phyloP scores from a whole-genome alignment of 495 filamentous ascomycete species.

The Podospora comata region DNA sequence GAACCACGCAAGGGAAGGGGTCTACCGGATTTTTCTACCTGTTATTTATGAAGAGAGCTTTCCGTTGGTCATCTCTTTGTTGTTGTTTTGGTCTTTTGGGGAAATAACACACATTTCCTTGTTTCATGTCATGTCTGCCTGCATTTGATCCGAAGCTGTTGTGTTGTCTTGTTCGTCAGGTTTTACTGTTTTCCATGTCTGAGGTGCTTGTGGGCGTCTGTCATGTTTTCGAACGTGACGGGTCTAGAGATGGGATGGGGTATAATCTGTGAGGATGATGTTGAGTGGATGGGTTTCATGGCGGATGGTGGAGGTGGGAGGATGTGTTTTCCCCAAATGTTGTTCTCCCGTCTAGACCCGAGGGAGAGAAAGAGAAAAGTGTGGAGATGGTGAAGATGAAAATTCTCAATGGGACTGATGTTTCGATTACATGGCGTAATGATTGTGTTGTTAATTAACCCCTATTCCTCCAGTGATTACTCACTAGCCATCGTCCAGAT shows the following conservation, averaged over 20 bases:
- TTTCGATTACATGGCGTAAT: background rate
- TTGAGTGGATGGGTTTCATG: background rate
- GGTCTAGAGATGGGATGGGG: background rate
- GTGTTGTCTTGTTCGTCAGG: background rate
- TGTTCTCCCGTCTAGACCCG: background rate
- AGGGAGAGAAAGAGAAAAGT: background rate
- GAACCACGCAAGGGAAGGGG: background rate
- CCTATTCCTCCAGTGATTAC: background rate
- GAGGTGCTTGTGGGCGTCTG: background rate
- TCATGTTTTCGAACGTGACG: background rate
- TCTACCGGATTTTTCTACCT: background rate
- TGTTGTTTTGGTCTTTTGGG: slow-evolving; percentile 1
- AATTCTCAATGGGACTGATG: background rate
- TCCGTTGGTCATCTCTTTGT: background rate
- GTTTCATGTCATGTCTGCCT: slow-evolving; percentile 2
- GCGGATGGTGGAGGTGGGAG: background rate
- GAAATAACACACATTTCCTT: background rate
- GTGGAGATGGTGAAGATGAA: background rate
- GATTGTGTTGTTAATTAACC: background rate
- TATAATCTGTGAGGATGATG: background rate
- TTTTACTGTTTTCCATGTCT: background rate
- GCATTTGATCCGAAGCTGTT: background rate
- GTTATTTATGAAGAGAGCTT: slow-evolving; percentile 2
- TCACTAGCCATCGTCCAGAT: too few relatives aligned
- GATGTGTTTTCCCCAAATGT: background rate